phyloP scores from a whole-genome alignment of 805 yeast genomes.

The Lipomyces lipofer region DNA sequence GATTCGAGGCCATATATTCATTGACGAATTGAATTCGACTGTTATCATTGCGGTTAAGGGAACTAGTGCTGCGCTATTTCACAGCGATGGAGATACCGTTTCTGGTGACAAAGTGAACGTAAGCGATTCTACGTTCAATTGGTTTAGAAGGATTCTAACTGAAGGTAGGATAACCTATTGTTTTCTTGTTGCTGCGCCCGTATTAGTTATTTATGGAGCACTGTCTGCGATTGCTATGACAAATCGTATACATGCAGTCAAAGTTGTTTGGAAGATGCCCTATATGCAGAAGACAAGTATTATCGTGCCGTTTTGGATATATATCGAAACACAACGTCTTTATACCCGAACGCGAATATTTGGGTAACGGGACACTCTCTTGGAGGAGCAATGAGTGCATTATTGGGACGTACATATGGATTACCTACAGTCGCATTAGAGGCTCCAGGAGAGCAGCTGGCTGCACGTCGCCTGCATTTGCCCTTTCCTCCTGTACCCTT shows the following conservation, averaged over 20 bases:
- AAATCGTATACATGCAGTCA: constrained; percentile 85
- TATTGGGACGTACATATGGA: constrained; percentile 89
- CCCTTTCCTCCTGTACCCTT: constrained; percentile 81
- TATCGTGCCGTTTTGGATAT: constrained; percentile 79
- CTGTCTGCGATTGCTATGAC: constrained; percentile 93
- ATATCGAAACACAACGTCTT: constrained; percentile 65
- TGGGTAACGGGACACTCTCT: constrained; percentile 97
- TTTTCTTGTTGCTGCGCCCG: constrained; percentile 98
- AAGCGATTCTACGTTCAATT: background rate
- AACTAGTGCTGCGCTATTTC: constrained; percentile 69
- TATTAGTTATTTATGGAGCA: constrained; percentile 87
- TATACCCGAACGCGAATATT: constrained; percentile 70
- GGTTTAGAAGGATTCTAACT: background rate
- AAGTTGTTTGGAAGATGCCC: constrained; percentile 77
- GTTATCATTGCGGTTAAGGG: constrained; percentile 88
- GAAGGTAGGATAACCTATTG: constrained; percentile 64
- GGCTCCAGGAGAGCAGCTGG: constrained; percentile 88
- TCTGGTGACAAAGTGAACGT: constrained; percentile 72
- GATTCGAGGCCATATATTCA: constrained; percentile 87
- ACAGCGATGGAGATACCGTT: constrained; percentile 64
- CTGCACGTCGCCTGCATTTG: constrained; percentile 80
- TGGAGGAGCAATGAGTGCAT: constrained; percentile 83
- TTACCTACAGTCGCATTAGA: constrained; percentile 88
- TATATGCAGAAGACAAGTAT: constrained; percentile 75
- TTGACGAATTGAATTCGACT: constrained; percentile 53